Evolutionary conservation across 495 filamentous ascomycete genomes (phyloP), one percentile per base, ranked within the genome.

Genomic region (Penicillium salamii): DNA sequence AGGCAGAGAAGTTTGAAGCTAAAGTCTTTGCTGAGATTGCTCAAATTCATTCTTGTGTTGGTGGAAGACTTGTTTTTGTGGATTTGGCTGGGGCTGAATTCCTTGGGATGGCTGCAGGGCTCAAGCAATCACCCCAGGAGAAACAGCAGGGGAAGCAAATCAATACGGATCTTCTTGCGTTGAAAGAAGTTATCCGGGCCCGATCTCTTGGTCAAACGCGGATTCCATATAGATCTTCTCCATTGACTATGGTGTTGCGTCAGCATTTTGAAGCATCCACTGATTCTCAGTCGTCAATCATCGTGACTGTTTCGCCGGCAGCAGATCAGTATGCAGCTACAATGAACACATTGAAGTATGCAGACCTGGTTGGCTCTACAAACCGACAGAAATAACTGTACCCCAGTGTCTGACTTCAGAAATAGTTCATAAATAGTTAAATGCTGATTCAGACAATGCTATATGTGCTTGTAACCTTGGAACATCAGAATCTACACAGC

Each of bases 141-240:
- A 49, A 54, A 35, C 58, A 44, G n/a, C 24, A 44, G 54, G 33
- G 54, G 1, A 38, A 50, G 36, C 57, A 67, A 42, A 67, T 67
- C 21, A 67, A 67, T 12, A 59, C 53, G 0, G 61, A 64, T 28
- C 51, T 64, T 7, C 56, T 67, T 1, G 61, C 63, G 1, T 43
- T 67, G 36, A 67, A 66, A 34, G 63, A 63, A 34, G 63, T 66
- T 0, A 63, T 66, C 11, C 49, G 63, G 3, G 55, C 63, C 9
- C 26, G 55, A 28, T 48, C 60, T 1, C 31, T 26, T 14, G 49
- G 38, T 15, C 29, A 52, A 28, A 6, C 49, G 3, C 45, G 54
- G n/a, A 63, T 65, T 15, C 62, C 59, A 2, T 65, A 49, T 38
- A 24, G 62, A 12, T 59, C 62, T 1, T 65, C 62, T 12, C 53